These are phyloP conservation scores for Spirogloea muscicola DNA, from an alignment of 139 green algal genomes.

Conservation along the genomic window DNA sequence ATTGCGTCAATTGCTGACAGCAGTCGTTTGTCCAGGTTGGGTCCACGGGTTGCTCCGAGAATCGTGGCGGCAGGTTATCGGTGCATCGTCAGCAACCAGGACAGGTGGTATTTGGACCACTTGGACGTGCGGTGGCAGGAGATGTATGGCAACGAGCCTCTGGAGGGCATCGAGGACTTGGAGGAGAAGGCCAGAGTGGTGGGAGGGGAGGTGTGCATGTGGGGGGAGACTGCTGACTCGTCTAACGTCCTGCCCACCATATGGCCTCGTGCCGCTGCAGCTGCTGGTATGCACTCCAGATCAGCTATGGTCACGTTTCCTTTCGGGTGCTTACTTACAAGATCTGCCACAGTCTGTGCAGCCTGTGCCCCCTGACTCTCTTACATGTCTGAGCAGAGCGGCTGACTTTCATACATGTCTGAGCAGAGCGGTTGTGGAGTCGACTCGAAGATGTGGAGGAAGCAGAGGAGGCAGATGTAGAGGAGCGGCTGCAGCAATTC, in stretches of 20 bases:
- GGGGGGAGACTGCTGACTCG: conserved; percentile 40
- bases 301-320: background rate
- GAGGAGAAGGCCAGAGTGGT: conserved; percentile 27
- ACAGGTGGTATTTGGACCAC: conserved; percentile 39
- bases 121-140: conserved; percentile 22
- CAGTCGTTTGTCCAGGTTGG: background rate
- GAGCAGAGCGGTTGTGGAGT: too few species aligned
- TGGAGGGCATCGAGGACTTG: conserved; percentile 7
- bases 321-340: background rate
- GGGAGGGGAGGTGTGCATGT: conserved; percentile 50
- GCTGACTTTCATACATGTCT: too few species aligned
- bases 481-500: background rate
- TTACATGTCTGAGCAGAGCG: too few species aligned
- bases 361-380: too few species aligned
- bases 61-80: conserved; percentile 8
- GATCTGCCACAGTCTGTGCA: background rate
- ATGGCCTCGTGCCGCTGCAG: conserved; percentile 40
- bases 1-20: too few species aligned
- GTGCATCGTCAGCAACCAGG: conserved; percentile 17
- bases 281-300: conserved; percentile 15
- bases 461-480: too few species aligned
- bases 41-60: conserved; percentile 3
- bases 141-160: conserved; percentile 41
- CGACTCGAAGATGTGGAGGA: too few species aligned
- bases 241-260: conserved; percentile 41